These are phyloP conservation scores for Monosporozyma siamensis DNA, from an alignment of 805 yeast species.

Conservation along the genomic window DNA sequence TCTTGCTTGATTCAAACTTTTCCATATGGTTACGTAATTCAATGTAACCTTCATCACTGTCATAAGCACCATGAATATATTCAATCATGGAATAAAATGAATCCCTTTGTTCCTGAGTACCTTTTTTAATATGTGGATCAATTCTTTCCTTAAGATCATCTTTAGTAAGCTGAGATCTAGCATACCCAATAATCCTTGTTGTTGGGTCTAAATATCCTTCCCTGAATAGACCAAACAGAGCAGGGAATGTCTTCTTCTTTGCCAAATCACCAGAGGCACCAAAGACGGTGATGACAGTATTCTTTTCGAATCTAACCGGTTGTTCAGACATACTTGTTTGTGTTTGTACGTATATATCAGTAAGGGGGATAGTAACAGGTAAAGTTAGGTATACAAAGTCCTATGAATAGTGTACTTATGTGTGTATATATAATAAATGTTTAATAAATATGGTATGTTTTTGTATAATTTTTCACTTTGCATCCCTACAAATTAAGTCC, in stretches of 20 bases:
- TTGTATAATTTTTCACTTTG: too few species aligned
- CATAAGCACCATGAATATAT: constrained; percentile 76
- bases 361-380: too few species aligned
- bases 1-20: constrained; percentile 44
- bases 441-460: too few species aligned
- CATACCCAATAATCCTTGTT: constrained; percentile 81
- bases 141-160: constrained; percentile 65
- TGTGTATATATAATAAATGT: too few species aligned
- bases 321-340: too few species aligned
- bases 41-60: constrained; percentile 63
- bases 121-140: constrained; percentile 48
- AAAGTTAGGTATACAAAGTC: too few species aligned
- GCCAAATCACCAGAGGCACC: constrained; percentile 96
- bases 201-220: constrained; percentile 67
- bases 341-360: too few species aligned
- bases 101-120: constrained; percentile 43
- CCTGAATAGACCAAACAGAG: constrained; percentile 63
- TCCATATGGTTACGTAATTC: constrained; percentile 46
- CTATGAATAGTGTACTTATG: too few species aligned
- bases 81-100: constrained; percentile 57
- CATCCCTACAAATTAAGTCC: too few species aligned
- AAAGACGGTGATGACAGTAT: constrained; percentile 69
- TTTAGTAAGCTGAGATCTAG: constrained; percentile 64
- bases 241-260: constrained; percentile 90
- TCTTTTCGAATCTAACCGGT: constrained; percentile 42